These are phyloP conservation scores for Phytopythium helicoides DNA, from an alignment of 352 stramenopile genomes.

Conservation along the genomic window DNA sequence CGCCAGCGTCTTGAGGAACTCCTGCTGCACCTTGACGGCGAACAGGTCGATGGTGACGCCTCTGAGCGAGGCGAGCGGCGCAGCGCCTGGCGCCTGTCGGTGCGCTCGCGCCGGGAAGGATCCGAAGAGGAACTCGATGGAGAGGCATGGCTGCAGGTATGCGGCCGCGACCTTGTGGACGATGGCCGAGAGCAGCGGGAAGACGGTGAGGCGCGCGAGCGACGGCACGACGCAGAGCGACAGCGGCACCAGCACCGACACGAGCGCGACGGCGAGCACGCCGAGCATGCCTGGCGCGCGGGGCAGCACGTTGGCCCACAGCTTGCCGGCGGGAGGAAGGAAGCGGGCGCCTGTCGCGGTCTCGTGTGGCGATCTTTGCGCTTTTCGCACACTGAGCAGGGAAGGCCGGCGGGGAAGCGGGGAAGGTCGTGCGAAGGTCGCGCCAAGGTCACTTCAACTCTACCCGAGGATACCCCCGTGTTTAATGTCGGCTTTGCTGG, in stretches of 20 bases:
- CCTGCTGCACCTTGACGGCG: constrained; percentile 45
- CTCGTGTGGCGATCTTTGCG: background rate
- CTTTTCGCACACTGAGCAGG: background rate
- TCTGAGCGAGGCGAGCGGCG: constrained; percentile 19
- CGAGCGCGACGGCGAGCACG: constrained; percentile 41
- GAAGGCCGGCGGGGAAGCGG: background rate
- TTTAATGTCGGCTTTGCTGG: too few relatives aligned
- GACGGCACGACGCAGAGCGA: constrained; percentile 62
- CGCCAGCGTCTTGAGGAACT: constrained; percentile 54
- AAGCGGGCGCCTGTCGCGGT: too few relatives aligned
- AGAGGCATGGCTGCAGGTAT: constrained; percentile 52
- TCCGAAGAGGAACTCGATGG: constrained; percentile 49
- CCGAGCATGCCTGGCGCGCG: constrained; percentile 36
- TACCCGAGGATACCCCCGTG: too few relatives aligned
- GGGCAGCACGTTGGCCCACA: constrained; percentile 28
- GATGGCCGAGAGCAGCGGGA: constrained; percentile 51
- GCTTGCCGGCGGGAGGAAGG: too few relatives aligned
- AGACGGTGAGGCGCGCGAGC: constrained; percentile 53
- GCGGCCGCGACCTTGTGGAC: constrained; percentile 49
- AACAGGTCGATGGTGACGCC: constrained; percentile 55
- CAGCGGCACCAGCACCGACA: constrained; percentile 55
- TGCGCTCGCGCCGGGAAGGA: constrained; percentile 34
- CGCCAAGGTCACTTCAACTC: constrained; percentile 19
- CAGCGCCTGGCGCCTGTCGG: constrained; percentile 4
- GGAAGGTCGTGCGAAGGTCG: constrained; percentile 16